Evolutionary conservation across 208 protist genomes (phyloP), one percentile per base, ranked within the genome.

Genomic region (Crithidia thermophila): DNA sequence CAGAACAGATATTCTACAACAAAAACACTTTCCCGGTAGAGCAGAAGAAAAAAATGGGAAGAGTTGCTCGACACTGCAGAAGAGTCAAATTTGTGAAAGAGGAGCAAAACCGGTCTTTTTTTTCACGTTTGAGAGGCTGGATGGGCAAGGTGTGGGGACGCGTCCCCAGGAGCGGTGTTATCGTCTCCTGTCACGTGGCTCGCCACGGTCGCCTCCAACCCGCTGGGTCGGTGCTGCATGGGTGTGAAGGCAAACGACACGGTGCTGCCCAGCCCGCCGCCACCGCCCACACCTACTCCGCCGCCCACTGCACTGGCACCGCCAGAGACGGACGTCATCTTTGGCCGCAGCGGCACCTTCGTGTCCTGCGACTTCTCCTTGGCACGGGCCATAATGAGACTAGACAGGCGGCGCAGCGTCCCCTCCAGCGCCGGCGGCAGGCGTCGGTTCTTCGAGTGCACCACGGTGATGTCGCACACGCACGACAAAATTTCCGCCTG

Each of bases 381-480:
- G 0, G 62, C 69, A 28, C 37, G 52, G 5, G 37, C 33, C 37
- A 64, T 64, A 21, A 95, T 64, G n/a, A 84, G 73, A 16, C 23
- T 51, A 6, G 81, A 83, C 7, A 95, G 79, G 25, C 67, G 46
- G 16, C 55, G 53, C 73, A 95, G 46, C 31, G 73, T 77, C 21
- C 47, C 47, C 37, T 77, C 47, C 46, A 95, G 68, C 25, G 64
- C 47, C 23, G 59, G 33, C 11, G 84, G 85, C 4, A 87, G 60
- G 2, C 27, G 69, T 20, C 78, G 63, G 52, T 90, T 74, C 23
- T 63, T 70, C 13, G 80, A 84, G 53, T 84, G 79, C 63, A 91
- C 84, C 21, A 87, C 77, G 4, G 84, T 85, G 39, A 95, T 67
- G 63, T 95, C 82, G 60, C 85, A 92, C n/a, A 76, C 81, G 53